Evolutionary conservation across 495 filamentous ascomycete genomes (phyloP).

Genomic region (Aspergillus egyptiacus): DNA sequence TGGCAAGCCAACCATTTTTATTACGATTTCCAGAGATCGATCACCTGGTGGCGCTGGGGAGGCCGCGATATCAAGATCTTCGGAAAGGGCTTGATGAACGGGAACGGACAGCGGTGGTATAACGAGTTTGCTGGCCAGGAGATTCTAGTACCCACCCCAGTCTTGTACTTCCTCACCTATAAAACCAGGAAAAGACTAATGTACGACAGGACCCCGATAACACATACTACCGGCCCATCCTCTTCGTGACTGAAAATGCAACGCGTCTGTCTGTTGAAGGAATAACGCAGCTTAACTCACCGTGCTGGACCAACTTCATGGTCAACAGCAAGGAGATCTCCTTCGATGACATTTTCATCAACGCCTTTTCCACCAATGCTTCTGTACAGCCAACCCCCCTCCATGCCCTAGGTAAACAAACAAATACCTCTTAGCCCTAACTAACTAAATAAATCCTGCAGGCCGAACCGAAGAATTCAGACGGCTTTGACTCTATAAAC

Average conservation of each 20-base stretch:
- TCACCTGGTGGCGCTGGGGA: slow-evolving; percentile 58
- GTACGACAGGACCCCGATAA: slow-evolving; percentile 41
- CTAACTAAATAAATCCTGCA: slow-evolving; percentile 9
- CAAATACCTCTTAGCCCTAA: background rate
- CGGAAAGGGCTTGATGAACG: slow-evolving; percentile 47
- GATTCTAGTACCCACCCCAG: slow-evolving; percentile 30
- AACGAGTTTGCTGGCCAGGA: slow-evolving; percentile 42
- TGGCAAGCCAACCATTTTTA: slow-evolving; percentile 54
- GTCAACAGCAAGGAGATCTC: slow-evolving; percentile 47
- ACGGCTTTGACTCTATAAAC: slow-evolving; percentile 53
- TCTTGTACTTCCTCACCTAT: background rate
- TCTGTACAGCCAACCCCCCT: slow-evolving; percentile 24
- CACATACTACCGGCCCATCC: slow-evolving; percentile 47
- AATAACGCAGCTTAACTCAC: slow-evolving; percentile 51
- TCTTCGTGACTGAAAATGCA: slow-evolving; percentile 52
- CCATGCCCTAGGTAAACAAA: too few species aligned
- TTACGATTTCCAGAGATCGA: slow-evolving; percentile 53
- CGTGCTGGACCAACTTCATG: slow-evolving; percentile 56
- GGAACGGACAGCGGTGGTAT: slow-evolving; percentile 50
- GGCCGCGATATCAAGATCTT: slow-evolving; percentile 52
- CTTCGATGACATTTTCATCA: slow-evolving; percentile 48
- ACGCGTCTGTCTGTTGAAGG: slow-evolving; percentile 49
- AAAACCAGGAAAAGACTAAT: background rate
- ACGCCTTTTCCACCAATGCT: slow-evolving; percentile 48
- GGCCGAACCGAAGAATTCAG: slow-evolving; percentile 49